Percentiles rank a stretch among this genome's conserved stretches.
These are phyloP conservation scores for Hibiscus trionum DNA, from an alignment of 345 rosid species.

Conservation along the genomic window DNA sequence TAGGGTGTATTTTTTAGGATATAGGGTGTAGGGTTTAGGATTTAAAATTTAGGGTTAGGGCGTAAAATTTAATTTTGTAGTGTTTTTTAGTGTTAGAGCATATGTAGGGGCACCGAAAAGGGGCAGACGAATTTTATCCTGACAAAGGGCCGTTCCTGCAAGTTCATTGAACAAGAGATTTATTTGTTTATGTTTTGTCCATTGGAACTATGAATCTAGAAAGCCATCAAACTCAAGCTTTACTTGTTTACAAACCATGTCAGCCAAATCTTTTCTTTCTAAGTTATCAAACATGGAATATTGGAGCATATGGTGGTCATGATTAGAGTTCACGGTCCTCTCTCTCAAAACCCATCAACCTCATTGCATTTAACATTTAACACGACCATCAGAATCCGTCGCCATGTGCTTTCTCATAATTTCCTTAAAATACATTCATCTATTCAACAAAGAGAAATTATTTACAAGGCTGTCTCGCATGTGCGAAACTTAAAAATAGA, in stretches of 20 bases:
- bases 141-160: neutral
- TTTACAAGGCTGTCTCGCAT: too few species aligned
- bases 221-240: neutral
- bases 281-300: conserved; percentile 4
- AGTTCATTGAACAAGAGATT: conserved; percentile 23
- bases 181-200: neutral
- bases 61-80: too few species aligned
- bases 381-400: conserved; percentile 18
- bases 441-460: neutral
- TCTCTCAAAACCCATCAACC: neutral
- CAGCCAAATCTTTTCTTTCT: conserved; percentile 10
- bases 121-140: too few species aligned
- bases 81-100: too few species aligned
- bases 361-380: conserved; percentile 6
- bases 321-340: conserved; percentile 17
- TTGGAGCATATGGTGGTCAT: conserved; percentile 15
- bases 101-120: too few species aligned
- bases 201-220: conserved; percentile 6
- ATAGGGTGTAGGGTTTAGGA: too few species aligned
- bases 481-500: too few species aligned
- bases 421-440: neutral
- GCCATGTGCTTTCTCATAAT: conserved; percentile 32
- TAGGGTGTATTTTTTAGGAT: too few species aligned
- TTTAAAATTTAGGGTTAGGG: too few species aligned
- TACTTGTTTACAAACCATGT: conserved; percentile 3